Base-by-base conservation (phyloP, 495 filamentous ascomycete genomes). In the Cudoniella acicularis region DNA sequence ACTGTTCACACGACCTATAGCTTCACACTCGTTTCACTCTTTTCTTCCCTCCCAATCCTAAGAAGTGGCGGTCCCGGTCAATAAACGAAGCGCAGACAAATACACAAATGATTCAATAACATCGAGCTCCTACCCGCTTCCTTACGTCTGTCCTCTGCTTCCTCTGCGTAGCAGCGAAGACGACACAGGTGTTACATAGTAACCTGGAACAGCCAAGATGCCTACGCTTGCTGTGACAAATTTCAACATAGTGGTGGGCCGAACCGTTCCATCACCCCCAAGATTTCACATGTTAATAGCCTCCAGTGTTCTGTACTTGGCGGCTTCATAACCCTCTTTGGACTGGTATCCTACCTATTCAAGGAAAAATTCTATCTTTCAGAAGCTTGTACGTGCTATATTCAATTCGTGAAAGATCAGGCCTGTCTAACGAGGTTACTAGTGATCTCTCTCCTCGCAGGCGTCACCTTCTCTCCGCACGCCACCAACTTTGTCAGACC, bases 331-430 rank as follows among this genome's bases (percentile, higher is more conserved):
- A 90, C 88, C 1, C 65, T 95, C 20, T 98, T 95, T 68, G 90
- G 89, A 9, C 76, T 96, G 40, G 90, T 96, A 0, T 94, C 90
- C 2, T 96, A 92, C 71, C 80, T 96, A 10, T 80, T 87, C 72
- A 96, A 96, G 67, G 92, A 96, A 73, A 86, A 83, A 63, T 92
- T 92, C 69, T 96, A 96, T 67, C 81, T 98, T 4, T 95, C 90
- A 16, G 92, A 96, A 79, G 89, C 92, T 57, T 79, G 90, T 92
- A 76, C 57, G 88, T 55, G 2, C 9, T 23, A 10, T 41, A 6
- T 52, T 9, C 13, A 11, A 2, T 27, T 0, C n/a, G n/a, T 30
- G 43, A 3, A 6, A 46, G 17, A 17, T 4, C 8, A 17, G 30
- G 30, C 17, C 6, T 6, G 42, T 3, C 42, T 60, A 51, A 59